These are phyloP conservation scores for Amauroascus verrucosus DNA, from an alignment of 2,329 filamentous ascomycete species.

Conservation along the genomic window DNA sequence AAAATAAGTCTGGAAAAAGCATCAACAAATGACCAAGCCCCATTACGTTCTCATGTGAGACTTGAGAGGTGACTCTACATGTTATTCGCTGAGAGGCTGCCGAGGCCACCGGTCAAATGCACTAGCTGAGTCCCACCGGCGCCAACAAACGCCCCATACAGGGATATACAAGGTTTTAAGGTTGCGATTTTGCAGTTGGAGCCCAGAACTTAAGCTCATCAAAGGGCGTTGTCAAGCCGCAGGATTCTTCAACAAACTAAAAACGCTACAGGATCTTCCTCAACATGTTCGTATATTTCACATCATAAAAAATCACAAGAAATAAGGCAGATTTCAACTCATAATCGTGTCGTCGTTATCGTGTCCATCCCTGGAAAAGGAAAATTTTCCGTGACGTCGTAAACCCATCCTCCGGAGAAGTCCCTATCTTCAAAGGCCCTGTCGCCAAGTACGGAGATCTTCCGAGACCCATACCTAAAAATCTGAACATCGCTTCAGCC, in stretches of 20 bases:
- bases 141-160: conserved; percentile 7
- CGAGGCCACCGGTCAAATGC: background rate
- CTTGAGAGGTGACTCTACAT: background rate
- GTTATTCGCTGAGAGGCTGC: conserved; percentile 1
- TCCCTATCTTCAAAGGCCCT: conserved; percentile 12
- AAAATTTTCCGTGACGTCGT: conserved; percentile 9
- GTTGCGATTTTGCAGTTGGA: conserved; percentile 1
- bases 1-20: background rate
- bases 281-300: conserved; percentile 7
- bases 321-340: background rate
- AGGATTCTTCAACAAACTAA: background rate
- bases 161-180: conserved; percentile 6
- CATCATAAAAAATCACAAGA: background rate
- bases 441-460: conserved; percentile 14
- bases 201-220: conserved; percentile 7
- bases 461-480: conserved; percentile 9
- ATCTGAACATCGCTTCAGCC: background rate
- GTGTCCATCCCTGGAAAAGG: background rate
- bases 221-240: background rate
- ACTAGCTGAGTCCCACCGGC: background rate
- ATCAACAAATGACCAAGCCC: conserved; percentile 1
- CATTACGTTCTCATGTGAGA: conserved; percentile 8
- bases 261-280: conserved; percentile 1
- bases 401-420: conserved; percentile 7
- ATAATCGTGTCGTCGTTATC: conserved; percentile 1